Evolutionary conservation across 805 yeast species (phyloP).

Genomic region (Ogataea degrootiae): DNA sequence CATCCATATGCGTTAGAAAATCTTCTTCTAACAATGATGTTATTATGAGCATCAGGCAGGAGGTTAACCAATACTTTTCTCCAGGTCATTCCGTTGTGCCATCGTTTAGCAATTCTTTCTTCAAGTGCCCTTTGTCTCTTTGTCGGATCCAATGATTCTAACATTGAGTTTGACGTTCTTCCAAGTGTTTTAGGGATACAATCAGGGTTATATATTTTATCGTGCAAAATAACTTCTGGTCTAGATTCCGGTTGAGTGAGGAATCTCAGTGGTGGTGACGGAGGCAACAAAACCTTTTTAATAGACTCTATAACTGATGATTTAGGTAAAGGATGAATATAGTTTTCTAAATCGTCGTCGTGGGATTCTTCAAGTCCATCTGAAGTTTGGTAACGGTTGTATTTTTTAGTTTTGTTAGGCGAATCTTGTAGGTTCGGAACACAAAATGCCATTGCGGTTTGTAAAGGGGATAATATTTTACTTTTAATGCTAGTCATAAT

Average conservation of each 20-base stretch:
- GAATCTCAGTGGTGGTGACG: constrained; percentile 66
- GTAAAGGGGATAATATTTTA: constrained; percentile 35
- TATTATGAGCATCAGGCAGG: constrained; percentile 93
- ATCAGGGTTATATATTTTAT: constrained; percentile 70
- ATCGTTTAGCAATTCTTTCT: constrained; percentile 81
- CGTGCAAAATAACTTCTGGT: constrained; percentile 68
- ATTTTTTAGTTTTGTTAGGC: constrained; percentile 14
- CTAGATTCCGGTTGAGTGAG: constrained; percentile 64
- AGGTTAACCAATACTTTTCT: constrained; percentile 82
- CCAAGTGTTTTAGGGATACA: constrained; percentile 26
- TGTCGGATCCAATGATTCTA: constrained; percentile 28
- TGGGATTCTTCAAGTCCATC: constrained; percentile 5
- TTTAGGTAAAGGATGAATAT: constrained; percentile 44
- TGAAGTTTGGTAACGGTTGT: constrained; percentile 29
- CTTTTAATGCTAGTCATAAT: constrained; percentile 17
- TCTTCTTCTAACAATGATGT: constrained; percentile 80
- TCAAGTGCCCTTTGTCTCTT: constrained; percentile 46
- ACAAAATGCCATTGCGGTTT: constrained; percentile 40
- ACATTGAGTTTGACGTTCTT: constrained; percentile 25
- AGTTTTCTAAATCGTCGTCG: constrained; percentile 10
- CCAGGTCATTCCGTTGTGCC: constrained; percentile 86
- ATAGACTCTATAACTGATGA: constrained; percentile 79
- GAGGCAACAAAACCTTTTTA: constrained; percentile 70
- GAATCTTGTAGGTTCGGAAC: constrained; percentile 30
- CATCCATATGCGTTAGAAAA: constrained; percentile 95